These are phyloP conservation scores for Pseudonectria buxi DNA, from an alignment of 2,329 filamentous ascomycete species.

Conservation along the genomic window DNA sequence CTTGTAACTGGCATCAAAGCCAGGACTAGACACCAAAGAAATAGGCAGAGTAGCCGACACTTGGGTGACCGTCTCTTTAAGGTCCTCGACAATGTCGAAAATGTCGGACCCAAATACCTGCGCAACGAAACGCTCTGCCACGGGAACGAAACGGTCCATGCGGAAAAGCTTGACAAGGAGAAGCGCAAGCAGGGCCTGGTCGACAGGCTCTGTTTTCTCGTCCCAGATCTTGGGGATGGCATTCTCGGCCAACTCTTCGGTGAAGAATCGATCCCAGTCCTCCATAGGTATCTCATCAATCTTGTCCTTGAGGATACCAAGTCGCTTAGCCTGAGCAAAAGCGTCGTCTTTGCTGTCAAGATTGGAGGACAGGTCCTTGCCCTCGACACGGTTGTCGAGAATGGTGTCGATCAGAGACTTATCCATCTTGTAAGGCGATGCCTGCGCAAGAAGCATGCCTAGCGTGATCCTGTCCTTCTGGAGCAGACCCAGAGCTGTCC, in stretches of 20 bases:
- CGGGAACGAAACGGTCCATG: conserved; percentile 88
- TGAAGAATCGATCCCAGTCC: conserved; percentile 76
- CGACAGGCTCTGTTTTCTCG: conserved; percentile 52
- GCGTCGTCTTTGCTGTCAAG: conserved; percentile 58
- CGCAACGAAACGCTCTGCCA: conserved; percentile 82
- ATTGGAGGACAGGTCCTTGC: conserved; percentile 70
- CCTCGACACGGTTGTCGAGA: conserved; percentile 69
- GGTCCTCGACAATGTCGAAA: conserved; percentile 77
- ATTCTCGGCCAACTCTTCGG: conserved; percentile 80
- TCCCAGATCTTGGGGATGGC: conserved; percentile 73
- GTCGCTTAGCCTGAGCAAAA: conserved; percentile 59
- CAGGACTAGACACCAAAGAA: conserved; percentile 86
- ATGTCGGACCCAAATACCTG: conserved; percentile 78
- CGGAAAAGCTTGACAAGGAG: conserved; percentile 91
- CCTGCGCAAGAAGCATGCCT: conserved; percentile 90
- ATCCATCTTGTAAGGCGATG: conserved; percentile 94
- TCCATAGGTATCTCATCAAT: conserved; percentile 54
- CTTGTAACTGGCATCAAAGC: conserved; percentile 98
- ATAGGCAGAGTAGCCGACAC: conserved; percentile 81
- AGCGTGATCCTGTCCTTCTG: conserved; percentile 93
- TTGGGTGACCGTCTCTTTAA: conserved; percentile 77
- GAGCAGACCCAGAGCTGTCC: conserved; percentile 85
- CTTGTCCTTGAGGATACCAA: conserved; percentile 66
- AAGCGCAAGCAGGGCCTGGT: conserved; percentile 75
- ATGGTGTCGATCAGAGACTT: conserved; percentile 81